Evolutionary conservation across 2,329 filamentous ascomycete species (phyloP), one percentile per base, ranked within the genome.

Genomic region (Gaeumannomyces sp.): DNA sequence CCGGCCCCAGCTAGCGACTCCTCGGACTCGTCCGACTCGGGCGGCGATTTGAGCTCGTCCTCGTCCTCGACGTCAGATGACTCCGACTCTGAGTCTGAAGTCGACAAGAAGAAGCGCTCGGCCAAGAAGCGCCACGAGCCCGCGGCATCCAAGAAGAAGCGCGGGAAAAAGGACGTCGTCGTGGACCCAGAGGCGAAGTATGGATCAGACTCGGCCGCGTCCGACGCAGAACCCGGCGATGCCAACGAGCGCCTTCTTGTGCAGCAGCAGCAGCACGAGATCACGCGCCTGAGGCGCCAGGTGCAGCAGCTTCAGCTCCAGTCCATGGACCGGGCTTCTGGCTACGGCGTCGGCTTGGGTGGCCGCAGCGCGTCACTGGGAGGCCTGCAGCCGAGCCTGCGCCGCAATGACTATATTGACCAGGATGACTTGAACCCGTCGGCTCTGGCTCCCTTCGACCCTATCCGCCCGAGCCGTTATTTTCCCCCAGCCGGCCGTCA

Each of bases 81-180:
- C n/a, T 72, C 71, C 4, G 70, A 72, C 19, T 70, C 69, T 10
- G 68, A 69, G 1, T 67, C 66, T 59, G 70, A 70, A 22, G 62
- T 67, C 31, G 71, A 70, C 64, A 75, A 72, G 65, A 74, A 73
- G 66, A 65, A 68, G 61, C 33, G 11, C 1, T 33, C 64, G 8
- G 62, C 68, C 31, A 76, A 74, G 69, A 76, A 73, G 64, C 73
- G 72, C 2, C 70, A 70, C 29, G 71, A 72, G 22, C n/a, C 65
- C 7, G 70, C 70, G 14, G 75, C 73, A 60, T 28, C 67, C 38
- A 76, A 72, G 67, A 73, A 72, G 64, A 73, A 72, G 59, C 31
- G 62, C 31, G 56, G 57, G 27, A 59, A 62, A 27, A 67, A 67
- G 25, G 45, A 25, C 45, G 7, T 25, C 45, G 22, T n/a, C 60